Evolutionary conservation across 2,329 filamentous ascomycete species (phyloP), one percentile per base, ranked within the genome.

Genomic region (Sporothrix humicola): DNA sequence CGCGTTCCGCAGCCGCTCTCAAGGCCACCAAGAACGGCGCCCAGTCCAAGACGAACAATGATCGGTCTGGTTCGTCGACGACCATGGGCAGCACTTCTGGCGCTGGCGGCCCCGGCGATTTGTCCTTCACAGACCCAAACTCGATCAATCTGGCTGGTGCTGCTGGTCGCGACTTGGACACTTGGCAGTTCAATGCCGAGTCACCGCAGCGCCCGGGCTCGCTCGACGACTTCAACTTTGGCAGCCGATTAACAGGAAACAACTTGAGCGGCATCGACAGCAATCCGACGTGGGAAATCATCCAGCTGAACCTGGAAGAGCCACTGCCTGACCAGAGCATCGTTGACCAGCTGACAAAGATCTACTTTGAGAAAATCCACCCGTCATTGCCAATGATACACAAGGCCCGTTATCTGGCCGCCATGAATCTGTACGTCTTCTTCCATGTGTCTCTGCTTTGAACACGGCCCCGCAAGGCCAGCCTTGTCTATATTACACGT

Each of bases 331-430:
- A 86, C 0, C 87, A 89, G 77, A 86, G 88, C 65, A 89, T 87
- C 3, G 89, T 97, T 76, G 93, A 98, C 78, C 94, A 98, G 79
- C 84, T 99, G 89, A 92, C 97, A 78, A 88, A 93, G 78, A 90
- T 96, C 37, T 99, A 93, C 82, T 98, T 98, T 80, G 90, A 95
- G 73, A 98, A 97, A 81, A 88, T 97, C 10, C 93, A 98, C 79
- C 91, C 92, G 0, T 94, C 93, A 0, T 79, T 93, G 73, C 94
- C 96, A 17, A 93, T 98, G 87, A 92, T 98, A 73, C 95, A 99
- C 81, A 92, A 91, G 78, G 93, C 91, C 74, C 90, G 95, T 70
- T 98, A 96, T 80, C 85, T 96, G 74, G 92, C 94, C 23, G 93
- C 93, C 46, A 93, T 98, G 90, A 94, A 95, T 79, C 86, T 98